Evolutionary conservation across 2,329 filamentous ascomycete genomes (phyloP).

Genomic region (Epichloe aotearoae): DNA sequence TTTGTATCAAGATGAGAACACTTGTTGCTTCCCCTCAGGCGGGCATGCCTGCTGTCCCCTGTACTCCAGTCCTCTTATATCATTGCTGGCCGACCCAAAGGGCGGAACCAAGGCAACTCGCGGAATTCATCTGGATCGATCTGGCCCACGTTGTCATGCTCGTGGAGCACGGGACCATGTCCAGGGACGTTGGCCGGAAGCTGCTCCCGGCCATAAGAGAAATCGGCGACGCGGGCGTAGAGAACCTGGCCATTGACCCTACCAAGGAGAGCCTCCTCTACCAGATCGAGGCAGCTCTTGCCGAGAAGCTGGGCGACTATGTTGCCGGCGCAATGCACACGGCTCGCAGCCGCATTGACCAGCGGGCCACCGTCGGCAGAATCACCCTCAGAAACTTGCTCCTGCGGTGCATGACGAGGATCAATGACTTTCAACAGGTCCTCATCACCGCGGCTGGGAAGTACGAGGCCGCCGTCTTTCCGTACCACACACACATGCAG

Average conservation of each 20-base stretch:
- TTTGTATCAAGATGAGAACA: not conserved
- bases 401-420: constrained; percentile 2
- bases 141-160: constrained; percentile 9
- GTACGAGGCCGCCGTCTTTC: not conserved
- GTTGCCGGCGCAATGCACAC: constrained; percentile 8
- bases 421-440: not conserved
- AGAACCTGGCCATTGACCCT: not conserved
- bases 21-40: not conserved
- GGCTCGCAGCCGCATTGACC: constrained; percentile 8
- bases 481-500: constrained; percentile 8
- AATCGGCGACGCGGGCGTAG: not conserved
- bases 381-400: constrained; percentile 5
- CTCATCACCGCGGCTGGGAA: constrained; percentile 3
- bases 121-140: constrained; percentile 8
- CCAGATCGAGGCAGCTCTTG: not conserved
- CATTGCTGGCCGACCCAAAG: constrained; percentile 7
- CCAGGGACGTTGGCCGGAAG: not conserved
- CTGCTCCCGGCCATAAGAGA: not conserved
- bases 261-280: not conserved
- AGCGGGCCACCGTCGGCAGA: constrained; percentile 7
- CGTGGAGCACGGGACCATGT: constrained; percentile 4
- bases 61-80: not conserved
- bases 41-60: not conserved
- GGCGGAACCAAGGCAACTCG: constrained; percentile 6
- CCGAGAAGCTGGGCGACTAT: constrained; percentile 4